These are phyloP conservation scores for Podila minutissima DNA, from an alignment of 192 early-diverging fungal species.

Conservation along the genomic window DNA sequence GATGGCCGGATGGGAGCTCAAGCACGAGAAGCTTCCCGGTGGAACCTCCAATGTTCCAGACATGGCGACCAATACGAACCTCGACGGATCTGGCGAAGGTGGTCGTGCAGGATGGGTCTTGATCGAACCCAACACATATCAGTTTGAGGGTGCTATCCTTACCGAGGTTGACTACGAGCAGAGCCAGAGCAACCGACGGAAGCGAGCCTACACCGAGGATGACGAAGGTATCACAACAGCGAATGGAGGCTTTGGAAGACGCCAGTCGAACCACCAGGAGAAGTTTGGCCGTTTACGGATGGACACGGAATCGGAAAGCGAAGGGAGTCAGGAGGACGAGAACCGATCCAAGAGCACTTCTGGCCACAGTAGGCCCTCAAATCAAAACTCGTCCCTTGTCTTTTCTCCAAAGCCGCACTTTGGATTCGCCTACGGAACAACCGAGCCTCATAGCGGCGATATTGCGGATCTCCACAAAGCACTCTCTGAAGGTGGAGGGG, in stretches of 20 bases:
- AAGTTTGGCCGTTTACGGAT: background rate
- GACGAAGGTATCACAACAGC: background rate
- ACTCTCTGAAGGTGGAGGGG: background rate
- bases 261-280: background rate
- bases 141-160: slow-evolving; percentile 62
- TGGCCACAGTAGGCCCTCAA: background rate
- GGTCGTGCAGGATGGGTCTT: slow-evolving; percentile 30
- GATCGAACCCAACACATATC: slow-evolving; percentile 46
- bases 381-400: background rate
- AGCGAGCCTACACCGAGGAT: background rate
- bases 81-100: slow-evolving; percentile 28
- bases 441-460: slow-evolving; percentile 26
- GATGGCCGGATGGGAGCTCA: slow-evolving; percentile 80
- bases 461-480: slow-evolving; percentile 26
- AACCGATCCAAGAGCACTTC: background rate
- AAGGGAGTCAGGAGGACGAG: background rate
- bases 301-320: background rate
- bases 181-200: slow-evolving; percentile 13
- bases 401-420: slow-evolving; percentile 10
- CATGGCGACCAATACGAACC: slow-evolving; percentile 28
- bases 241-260: background rate
- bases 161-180: slow-evolving; percentile 18
- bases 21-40: slow-evolving; percentile 70
- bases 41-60: slow-evolving; percentile 44
- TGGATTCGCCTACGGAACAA: slow-evolving; percentile 31